Conservation (phyloP, 2,329 filamentous ascomycete species). For the Reticulascus tulasneorum region DNA sequence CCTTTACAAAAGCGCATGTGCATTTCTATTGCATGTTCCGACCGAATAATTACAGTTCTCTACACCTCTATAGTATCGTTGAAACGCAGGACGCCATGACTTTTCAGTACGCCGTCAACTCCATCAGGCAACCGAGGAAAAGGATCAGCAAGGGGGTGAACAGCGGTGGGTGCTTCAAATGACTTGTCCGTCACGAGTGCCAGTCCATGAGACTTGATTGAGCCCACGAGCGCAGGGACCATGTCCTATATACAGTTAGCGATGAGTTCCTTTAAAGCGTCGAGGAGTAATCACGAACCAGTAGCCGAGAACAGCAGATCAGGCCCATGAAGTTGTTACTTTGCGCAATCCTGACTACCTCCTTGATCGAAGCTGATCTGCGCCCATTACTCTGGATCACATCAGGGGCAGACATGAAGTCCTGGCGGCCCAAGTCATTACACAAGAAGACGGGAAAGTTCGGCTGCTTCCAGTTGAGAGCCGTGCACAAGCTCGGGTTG, state of each 20-base stretch:
- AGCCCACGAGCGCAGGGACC: constrained; percentile 85
- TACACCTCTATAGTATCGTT: constrained; percentile 83
- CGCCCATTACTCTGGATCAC: constrained; percentile 57
- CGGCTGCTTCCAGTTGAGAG: constrained; percentile 98
- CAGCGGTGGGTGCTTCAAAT: constrained; percentile 43
- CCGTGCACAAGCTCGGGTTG: constrained; percentile 84
- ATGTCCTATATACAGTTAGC: constrained; percentile 62
- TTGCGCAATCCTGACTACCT: constrained; percentile 87
- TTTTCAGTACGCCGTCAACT: constrained; percentile 81
- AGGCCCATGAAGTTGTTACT: constrained; percentile 98
- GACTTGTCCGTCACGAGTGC: constrained; percentile 89
- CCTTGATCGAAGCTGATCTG: constrained; percentile 82
- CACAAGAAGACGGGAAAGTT: constrained; percentile 96
- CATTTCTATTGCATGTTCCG: constrained; percentile 6
- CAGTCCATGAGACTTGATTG: constrained; percentile 90
- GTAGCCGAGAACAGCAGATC: constrained; percentile 79
- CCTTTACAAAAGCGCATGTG: too few relatives aligned
- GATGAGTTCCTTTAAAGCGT: not conserved
- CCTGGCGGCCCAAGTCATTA: constrained; percentile 77
- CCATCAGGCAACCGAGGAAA: constrained; percentile 68
- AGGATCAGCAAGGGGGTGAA: constrained; percentile 39
- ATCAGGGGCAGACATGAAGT: constrained; percentile 32
- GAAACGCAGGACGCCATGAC: constrained; percentile 84
- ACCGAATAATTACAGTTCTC: constrained; percentile 13
- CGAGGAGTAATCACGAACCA: constrained; percentile 55